Percentiles rank a stretch among this genome's conserved stretches.
Evolutionary conservation across 768 basidiomycete species (phyloP).

Genomic region (Kondoa subrosea): DNA sequence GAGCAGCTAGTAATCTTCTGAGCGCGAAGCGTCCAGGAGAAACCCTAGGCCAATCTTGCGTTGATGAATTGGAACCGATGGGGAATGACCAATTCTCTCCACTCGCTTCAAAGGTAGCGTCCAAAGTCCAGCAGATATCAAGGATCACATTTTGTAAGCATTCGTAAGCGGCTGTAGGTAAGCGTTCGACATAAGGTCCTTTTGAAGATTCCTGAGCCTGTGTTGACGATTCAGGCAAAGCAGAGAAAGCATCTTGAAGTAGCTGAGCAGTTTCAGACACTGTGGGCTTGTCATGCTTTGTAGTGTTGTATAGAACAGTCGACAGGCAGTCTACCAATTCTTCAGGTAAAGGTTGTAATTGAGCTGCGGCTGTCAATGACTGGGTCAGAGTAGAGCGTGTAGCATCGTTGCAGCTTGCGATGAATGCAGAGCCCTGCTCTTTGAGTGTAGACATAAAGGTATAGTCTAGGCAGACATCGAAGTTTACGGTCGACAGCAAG

Average conservation of each 20-base stretch:
- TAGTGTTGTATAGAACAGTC: not conserved
- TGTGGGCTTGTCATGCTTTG: not conserved
- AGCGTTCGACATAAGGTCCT: not conserved
- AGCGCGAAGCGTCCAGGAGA: not conserved
- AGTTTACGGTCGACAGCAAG: not conserved
- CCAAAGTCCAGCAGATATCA: not conserved
- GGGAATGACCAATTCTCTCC: constrained; percentile 6
- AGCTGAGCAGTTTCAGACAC: not conserved
- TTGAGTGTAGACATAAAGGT: no score
- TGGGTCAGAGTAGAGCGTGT: not conserved
- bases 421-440: not conserved
- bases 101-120: not conserved
- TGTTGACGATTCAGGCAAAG: not conserved
- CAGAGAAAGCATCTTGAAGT: not conserved
- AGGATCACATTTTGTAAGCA: not conserved
- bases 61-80: no score
- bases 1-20: not conserved
- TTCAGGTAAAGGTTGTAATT: not conserved
- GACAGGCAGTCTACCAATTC: not conserved
- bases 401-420: not conserved
- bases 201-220: not conserved
- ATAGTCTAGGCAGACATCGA: no score
- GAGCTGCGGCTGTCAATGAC: not conserved
- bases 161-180: not conserved
- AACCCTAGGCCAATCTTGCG: not conserved